A percentile compares a stretch with the other conserved stretches of the same genome.
Conservation (phyloP, 257 asterid species). For the Asclepias syriaca region DNA sequence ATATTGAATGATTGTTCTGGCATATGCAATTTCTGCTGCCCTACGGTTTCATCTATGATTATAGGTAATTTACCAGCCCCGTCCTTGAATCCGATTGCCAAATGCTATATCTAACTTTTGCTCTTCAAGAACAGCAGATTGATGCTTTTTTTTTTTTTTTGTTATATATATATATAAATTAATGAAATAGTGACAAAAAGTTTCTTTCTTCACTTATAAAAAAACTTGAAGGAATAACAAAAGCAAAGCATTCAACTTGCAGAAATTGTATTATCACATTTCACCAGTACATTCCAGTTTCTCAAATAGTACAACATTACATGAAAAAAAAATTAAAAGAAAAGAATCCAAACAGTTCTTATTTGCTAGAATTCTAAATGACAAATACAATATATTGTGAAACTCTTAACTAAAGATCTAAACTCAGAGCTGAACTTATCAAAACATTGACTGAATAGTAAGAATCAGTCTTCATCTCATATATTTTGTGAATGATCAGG, state of each 20-base stretch:
- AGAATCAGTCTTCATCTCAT: neutral
- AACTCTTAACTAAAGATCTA: neutral
- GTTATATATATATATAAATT: too few species aligned
- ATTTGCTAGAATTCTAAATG: neutral
- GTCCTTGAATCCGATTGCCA: too few species aligned
- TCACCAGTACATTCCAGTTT: neutral
- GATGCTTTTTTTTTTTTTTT: too few species aligned
- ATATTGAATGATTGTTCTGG: neutral
- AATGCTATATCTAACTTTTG: too few species aligned
- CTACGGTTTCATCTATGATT: neutral
- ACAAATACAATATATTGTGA: neutral
- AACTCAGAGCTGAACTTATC: constrained; percentile 1
- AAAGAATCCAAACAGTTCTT: neutral
- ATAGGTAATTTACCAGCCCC: neutral
- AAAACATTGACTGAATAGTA: neutral
- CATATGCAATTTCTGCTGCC: neutral
- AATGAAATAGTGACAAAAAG: too few species aligned
- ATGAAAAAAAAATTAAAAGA: too few species aligned
- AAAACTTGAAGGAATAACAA: neutral
- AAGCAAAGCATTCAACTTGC: neutral
- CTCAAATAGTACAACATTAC: neutral
- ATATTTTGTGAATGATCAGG: neutral
- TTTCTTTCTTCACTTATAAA: too few species aligned
- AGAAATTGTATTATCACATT: neutral
- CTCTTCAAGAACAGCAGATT: too few species aligned